These are phyloP conservation scores for Podosphaera fusca DNA, from an alignment of 2,329 filamentous ascomycete species.

Conservation along the genomic window DNA sequence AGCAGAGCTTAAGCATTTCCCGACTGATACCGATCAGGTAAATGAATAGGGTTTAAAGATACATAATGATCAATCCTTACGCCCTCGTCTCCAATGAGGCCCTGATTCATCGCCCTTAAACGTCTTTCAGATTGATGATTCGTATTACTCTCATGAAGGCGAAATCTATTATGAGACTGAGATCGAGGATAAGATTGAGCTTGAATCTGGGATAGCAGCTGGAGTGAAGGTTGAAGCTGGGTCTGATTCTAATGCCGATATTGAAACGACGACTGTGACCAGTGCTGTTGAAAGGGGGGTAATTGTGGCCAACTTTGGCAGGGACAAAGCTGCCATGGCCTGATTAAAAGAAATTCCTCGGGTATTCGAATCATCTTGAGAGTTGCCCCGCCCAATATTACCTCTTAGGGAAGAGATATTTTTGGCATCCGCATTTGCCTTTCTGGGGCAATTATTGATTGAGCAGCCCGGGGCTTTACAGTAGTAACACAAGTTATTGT, in stretches of 20 bases:
- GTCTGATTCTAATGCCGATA: constrained; percentile 4
- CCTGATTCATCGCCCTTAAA: no score
- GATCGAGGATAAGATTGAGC: neutral
- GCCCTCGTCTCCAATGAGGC: no score
- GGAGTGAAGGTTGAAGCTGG: constrained; percentile 16
- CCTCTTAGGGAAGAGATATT: neutral
- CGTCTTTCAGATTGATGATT: neutral
- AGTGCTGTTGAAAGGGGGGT: constrained; percentile 25
- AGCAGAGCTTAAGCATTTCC: no score
- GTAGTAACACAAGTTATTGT: neutral
- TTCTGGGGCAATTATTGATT: neutral
- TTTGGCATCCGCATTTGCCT: neutral
- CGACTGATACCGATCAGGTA: no score
- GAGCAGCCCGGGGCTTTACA: neutral
- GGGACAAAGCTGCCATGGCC: no score
- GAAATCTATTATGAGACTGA: no score
- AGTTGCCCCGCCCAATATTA: neutral
- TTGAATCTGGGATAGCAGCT: neutral
- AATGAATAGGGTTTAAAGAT: no score
- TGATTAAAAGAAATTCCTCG: no score
- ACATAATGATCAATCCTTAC: no score
- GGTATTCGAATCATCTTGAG: no score
- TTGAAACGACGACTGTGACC: no score
- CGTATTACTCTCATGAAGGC: neutral
- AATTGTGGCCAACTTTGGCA: constrained; percentile 17